These are phyloP conservation scores for Circinella umbellata DNA, from an alignment of 371 early-diverging fungal genomes.

Conservation along the genomic window DNA sequence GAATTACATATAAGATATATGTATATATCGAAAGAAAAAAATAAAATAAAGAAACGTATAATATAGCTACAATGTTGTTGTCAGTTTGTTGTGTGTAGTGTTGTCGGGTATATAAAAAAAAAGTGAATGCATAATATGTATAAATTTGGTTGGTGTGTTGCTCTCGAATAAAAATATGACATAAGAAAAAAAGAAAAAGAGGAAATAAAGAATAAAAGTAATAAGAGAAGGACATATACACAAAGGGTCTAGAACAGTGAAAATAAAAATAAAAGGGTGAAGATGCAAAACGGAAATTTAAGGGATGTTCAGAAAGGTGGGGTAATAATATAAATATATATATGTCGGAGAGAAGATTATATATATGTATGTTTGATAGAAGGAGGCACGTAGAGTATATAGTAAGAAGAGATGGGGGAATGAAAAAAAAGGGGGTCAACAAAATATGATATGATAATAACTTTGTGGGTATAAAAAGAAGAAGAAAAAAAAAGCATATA, in stretches of 20 bases:
- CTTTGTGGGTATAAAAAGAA: not conserved
- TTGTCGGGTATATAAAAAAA: not conserved
- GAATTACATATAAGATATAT: too few relatives aligned
- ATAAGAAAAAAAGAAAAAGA: not conserved
- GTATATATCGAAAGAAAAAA: too few relatives aligned
- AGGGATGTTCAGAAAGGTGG: not conserved
- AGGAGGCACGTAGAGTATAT: too few relatives aligned
- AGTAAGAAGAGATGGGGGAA: too few relatives aligned
- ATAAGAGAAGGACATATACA: slow-evolving; percentile 10
- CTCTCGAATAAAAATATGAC: slow-evolving; percentile 5
- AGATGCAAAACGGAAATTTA: slow-evolving; percentile 8
- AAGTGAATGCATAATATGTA: not conserved
- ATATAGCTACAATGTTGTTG: too few relatives aligned
- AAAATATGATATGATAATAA: too few relatives aligned
- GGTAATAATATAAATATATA: not conserved
- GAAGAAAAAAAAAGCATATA: not conserved
- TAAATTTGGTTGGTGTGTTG: not conserved
- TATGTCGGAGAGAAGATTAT: not conserved
- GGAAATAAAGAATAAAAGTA: too few relatives aligned
- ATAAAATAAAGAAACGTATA: too few relatives aligned
- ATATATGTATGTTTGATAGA: too few relatives aligned
- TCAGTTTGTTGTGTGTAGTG: too few relatives aligned
- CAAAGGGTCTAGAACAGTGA: not conserved
- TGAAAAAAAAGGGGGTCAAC: too few relatives aligned
- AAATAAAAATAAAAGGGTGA: too few relatives aligned